phyloP scores from a whole-genome alignment of 805 yeast genomes.

The Ogataea wickerhamii region DNA sequence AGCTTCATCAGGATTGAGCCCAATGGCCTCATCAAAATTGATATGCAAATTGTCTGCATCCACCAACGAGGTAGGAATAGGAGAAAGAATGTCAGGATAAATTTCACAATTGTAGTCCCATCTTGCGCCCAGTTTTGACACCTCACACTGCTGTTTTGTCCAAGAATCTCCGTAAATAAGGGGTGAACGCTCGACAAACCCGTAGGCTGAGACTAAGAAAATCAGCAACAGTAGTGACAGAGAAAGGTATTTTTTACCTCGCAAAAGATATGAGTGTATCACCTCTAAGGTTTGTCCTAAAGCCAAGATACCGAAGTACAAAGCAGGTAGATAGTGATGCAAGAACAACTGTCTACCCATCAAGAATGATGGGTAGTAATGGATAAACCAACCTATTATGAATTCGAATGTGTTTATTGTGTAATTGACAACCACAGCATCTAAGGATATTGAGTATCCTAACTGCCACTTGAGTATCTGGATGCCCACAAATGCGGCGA shows the following conservation, averaged over 20 bases:
- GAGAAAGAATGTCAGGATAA: conserved; percentile 35
- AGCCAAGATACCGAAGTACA: conserved; percentile 59
- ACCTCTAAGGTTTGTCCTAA: conserved; percentile 34
- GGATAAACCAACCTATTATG: conserved; percentile 66
- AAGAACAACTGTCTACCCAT: conserved; percentile 93
- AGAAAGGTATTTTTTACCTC: conserved; percentile 41
- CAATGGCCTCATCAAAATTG: conserved; percentile 14
- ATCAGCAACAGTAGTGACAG: conserved; percentile 46
- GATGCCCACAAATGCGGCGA: conserved; percentile 45
- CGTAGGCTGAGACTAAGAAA: conserved; percentile 45
- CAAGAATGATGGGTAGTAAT: conserved; percentile 70
- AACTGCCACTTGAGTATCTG: conserved; percentile 61
- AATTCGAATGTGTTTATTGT: conserved; percentile 61
- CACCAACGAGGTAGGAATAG: neutral
- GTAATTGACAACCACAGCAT: conserved; percentile 58
- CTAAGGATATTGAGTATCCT: conserved; percentile 41
- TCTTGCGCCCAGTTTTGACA: conserved; percentile 51
- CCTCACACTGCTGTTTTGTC: conserved; percentile 66
- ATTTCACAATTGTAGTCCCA: conserved; percentile 90
- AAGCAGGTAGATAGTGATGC: conserved; percentile 91
- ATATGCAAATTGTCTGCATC: neutral
- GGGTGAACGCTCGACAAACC: conserved; percentile 64
- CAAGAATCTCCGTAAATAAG: conserved; percentile 76
- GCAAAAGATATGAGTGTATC: conserved; percentile 26
- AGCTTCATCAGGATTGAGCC: conserved; percentile 7